Base-by-base conservation (phyloP, 805 yeast species). In the Limtongozyma cylindracea region DNA sequence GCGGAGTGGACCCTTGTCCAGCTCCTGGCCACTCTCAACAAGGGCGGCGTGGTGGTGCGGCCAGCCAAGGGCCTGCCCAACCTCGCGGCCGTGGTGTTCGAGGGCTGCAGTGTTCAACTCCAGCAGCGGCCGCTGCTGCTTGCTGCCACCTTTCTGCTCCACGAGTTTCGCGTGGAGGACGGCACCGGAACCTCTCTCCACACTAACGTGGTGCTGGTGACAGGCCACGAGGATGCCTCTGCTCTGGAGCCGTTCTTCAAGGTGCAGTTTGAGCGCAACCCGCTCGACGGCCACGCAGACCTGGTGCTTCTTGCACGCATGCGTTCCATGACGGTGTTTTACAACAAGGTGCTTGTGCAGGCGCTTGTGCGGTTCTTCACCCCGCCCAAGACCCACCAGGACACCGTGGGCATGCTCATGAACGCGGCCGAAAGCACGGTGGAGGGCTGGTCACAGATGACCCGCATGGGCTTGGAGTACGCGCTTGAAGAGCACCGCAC, bases 401-500 rank as follows among this genome's bases (percentile, higher is more conserved):
- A 82, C 35, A 80, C 95, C 0, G 65, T 88, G 12, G 84, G 80
- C 17, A 88, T 88, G 7, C 62, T 91, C 13, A 63, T 88, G 63
- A 70, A 64, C 41, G 96, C 94, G 1, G 98, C 99, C 0, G 93
- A 82, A 29, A 76, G 82, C 0, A 82, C 94, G 0, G 72, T 88
- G 26, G 94, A 80, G 35, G 95, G 91, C 2, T 52, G 88, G 29
- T 69, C 95, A 0, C 54, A 68, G 13, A 93, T 80, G 38, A 88
- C 96, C 0, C 54, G 94, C 34, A 57, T 88, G 29, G 96, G 96
- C 0, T 54, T 88, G 11, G 91, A 84, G 44, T 80, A 88, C 31
- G 88, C 94, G 0, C 54, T 91, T 32, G 92, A 80, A 29, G 93
- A 84, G 34, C 99, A 88, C 45, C 82, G 80, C 38, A 84, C 96